phyloP scores from a whole-genome alignment of 1,284 basidiomycete genomes.

The Xerocomus cyaneibrunnescens region DNA sequence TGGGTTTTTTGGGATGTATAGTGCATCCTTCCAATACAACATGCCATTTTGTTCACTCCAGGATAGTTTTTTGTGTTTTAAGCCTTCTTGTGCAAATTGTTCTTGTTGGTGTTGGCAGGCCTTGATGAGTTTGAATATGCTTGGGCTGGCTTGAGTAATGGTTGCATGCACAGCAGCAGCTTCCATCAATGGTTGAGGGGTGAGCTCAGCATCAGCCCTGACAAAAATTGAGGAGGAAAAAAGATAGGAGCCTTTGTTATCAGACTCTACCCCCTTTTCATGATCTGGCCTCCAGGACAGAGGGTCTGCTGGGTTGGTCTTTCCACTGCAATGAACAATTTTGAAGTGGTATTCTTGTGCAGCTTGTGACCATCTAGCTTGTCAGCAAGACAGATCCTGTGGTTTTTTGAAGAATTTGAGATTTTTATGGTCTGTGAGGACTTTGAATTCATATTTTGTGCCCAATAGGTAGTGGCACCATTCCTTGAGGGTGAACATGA shows the following conservation, averaged over 20 bases:
- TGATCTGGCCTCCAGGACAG: background rate
- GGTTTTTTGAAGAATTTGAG: background rate
- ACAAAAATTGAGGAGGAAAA: background rate
- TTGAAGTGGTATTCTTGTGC: background rate
- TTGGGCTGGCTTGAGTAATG: too few relatives aligned
- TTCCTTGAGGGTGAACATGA: background rate
- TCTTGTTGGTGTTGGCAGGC: background rate
- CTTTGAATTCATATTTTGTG: background rate
- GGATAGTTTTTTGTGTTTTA: too few relatives aligned
- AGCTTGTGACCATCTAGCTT: background rate
- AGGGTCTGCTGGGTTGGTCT: background rate
- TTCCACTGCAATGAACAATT: background rate
- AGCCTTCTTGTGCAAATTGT: background rate
- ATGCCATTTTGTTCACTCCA: background rate
- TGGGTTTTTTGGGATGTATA: background rate
- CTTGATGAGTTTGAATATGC: too few relatives aligned
- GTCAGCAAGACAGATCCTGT: background rate
- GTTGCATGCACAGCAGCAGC: too few relatives aligned
- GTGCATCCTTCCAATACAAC: background rate
- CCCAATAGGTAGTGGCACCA: background rate
- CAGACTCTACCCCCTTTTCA: background rate
- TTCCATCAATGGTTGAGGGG: background rate
- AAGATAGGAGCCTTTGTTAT: background rate
- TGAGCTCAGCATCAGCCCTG: too few relatives aligned
- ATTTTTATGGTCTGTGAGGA: background rate